Percentiles rank a stretch among this genome's conserved stretches.
Evolutionary conservation across 2,329 filamentous ascomycete species (phyloP).

Genomic region (Stagonosporopsis vannaccii): DNA sequence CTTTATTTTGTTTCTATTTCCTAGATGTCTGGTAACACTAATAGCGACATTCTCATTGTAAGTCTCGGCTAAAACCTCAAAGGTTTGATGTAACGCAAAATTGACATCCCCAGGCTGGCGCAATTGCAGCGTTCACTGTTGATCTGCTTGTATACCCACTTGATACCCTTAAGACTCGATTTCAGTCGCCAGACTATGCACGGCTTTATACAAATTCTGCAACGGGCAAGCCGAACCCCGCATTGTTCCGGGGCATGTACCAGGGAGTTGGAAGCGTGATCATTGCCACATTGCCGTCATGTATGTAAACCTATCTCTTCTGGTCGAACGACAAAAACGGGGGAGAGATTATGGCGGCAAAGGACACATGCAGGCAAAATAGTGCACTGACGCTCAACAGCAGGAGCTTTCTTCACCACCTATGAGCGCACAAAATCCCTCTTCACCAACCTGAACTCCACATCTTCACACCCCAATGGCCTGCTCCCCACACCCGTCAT

Average conservation of each 20-base stretch:
- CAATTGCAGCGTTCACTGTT: conserved; percentile 83
- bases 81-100: neutral
- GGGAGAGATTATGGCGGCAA: neutral
- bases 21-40: conserved; percentile 53
- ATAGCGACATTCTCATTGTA: conserved; percentile 65
- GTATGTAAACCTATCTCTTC: conserved; percentile 49
- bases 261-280: conserved; percentile 88
- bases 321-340: too few relatives aligned
- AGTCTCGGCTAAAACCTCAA: conserved; percentile 33
- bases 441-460: conserved; percentile 60
- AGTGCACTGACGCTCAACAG: conserved; percentile 50
- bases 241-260: conserved; percentile 77
- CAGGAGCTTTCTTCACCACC: conserved; percentile 87
- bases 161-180: conserved; percentile 87
- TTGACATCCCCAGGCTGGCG: conserved; percentile 71
- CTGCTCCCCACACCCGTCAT: conserved; percentile 71
- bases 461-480: conserved; percentile 38
- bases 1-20: neutral
- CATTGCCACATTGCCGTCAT: conserved; percentile 85
- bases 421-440: conserved; percentile 79
- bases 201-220: conserved; percentile 68
- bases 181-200: conserved; percentile 79
- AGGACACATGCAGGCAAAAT: neutral
- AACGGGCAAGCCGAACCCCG: conserved; percentile 61
- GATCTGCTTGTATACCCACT: conserved; percentile 87